Percentiles rank a stretch among this genome's conserved stretches.
phyloP scores from a whole-genome alignment of 768 basidiomycete genomes.

The Trametes cingulata region DNA sequence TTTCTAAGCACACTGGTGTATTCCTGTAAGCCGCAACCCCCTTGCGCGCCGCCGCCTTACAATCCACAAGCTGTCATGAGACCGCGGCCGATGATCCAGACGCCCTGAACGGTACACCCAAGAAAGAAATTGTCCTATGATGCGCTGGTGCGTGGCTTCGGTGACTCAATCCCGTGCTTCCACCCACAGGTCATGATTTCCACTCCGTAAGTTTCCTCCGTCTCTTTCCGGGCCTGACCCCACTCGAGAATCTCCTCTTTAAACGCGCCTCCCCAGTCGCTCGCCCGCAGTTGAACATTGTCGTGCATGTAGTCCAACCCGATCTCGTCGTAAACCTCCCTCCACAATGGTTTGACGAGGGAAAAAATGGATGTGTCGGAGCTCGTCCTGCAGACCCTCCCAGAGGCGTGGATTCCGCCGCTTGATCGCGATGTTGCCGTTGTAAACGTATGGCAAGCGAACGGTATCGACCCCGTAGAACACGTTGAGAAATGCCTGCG shows the following conservation, averaged over 20 bases:
- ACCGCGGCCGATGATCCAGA: no score
- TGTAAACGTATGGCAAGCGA: slow-evolving; percentile 40
- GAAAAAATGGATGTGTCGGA: slow-evolving; percentile 41
- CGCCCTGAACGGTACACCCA: no score
- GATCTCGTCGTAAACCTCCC: slow-evolving; percentile 18
- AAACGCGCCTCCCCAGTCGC: slow-evolving; percentile 24
- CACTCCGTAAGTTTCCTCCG: slow-evolving; percentile 19
- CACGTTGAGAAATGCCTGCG: slow-evolving; percentile 41
- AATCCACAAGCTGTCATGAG: no score
- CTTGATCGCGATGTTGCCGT: slow-evolving; percentile 41
- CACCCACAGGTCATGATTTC: slow-evolving; percentile 5
- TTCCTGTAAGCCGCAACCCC: no score
- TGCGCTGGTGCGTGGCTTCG: neutral
- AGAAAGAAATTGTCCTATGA: neutral
- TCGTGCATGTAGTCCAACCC: slow-evolving; percentile 22
- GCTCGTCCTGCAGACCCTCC: slow-evolving; percentile 33
- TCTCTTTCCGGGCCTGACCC: slow-evolving; percentile 33
- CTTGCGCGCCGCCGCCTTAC: no score
- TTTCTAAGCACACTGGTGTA: no score
- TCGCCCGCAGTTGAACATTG: slow-evolving; percentile 22
- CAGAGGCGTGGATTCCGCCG: slow-evolving; percentile 32
- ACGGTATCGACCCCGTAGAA: slow-evolving; percentile 36
- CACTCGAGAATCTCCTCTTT: slow-evolving; percentile 36
- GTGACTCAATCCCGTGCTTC: slow-evolving; percentile 1
- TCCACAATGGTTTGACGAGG: slow-evolving; percentile 29